Evolutionary conservation across 345 rosid genomes (phyloP), one percentile per base, ranked within the genome.

Genomic region (Gossypium thurberi): DNA sequence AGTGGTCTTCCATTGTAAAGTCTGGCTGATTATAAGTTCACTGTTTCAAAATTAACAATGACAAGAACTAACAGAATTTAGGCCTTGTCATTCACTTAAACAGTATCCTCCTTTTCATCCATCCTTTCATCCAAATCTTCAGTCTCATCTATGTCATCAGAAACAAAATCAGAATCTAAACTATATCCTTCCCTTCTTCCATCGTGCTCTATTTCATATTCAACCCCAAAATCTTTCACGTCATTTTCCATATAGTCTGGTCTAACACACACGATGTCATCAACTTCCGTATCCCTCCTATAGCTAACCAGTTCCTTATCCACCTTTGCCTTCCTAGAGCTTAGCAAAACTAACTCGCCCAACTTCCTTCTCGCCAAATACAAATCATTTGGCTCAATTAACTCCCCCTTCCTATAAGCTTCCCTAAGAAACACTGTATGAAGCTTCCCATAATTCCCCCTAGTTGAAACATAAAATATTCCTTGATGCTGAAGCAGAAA

Each of bases 381-480:
- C 63, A 58, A 58, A 58, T 25, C 63, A 58, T 58, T 58, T 12
- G 63, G 63, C 71, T 91, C 94, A 8, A 90, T 71, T 79, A 95
- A 65, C 76, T 91, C 93, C 65, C 98, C 97, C 73, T 70, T 95
- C 85, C 80, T 85, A 84, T 88, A 93, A 2, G 85, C 89, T 81
- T 95, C 98, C 82, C 98, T 84, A 9, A 95, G 83, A 85, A 95
- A 95, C 79, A 95, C 91, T 0, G 96, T 93, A 40, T 95, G 99
- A 80, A 95, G 96, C 75, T 91, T 95, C 80, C 99, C 98, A 6
- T 81, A 86, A 80, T 95, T 93, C 72, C 99, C 99, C 78, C 99
- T 87, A 0, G 98, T 95, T 0, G 98, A 95, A 10, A 95, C 86
- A 66, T 95, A 95, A 75, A 95, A 95, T 26, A 93, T 87, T 77